Evolutionary conservation across 148 eudicot species (phyloP).

Genomic region (Camellia granthamiana): DNA sequence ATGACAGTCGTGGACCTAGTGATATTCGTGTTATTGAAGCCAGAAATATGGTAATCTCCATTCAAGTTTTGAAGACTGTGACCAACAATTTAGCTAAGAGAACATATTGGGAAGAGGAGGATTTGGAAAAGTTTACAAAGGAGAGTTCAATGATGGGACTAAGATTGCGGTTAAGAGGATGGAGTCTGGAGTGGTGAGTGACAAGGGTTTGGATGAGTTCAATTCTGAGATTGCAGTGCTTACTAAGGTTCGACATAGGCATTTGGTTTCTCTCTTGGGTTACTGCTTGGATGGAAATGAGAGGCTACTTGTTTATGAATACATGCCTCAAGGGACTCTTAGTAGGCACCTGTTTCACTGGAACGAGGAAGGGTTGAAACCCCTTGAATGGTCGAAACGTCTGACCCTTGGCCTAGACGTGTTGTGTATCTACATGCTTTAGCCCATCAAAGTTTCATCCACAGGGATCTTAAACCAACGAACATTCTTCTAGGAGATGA

Average conservation of each 20-base stretch:
- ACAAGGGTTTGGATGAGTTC: conserved; percentile 58
- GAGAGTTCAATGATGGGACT: conserved; percentile 59
- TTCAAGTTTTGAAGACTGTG: conserved; percentile 44
- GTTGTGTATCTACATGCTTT: conserved; percentile 42
- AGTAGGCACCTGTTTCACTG: conserved; percentile 50
- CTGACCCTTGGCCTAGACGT: conserved; percentile 37
- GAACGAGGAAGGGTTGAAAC: conserved; percentile 41
- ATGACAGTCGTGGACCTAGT: conserved; percentile 30
- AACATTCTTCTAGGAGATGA: conserved; percentile 46
- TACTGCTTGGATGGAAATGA: conserved; percentile 58
- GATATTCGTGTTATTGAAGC: conserved; percentile 46
- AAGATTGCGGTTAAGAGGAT: conserved; percentile 62
- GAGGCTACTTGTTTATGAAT: conserved; percentile 67
- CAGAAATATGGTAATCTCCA: conserved; percentile 45
- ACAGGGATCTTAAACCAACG: conserved; percentile 46
- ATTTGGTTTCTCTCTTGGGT: conserved; percentile 57
- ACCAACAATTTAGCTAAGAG: conserved; percentile 46
- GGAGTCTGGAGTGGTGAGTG: conserved; percentile 46
- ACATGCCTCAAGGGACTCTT: conserved; percentile 64
- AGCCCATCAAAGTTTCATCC: conserved; percentile 45
- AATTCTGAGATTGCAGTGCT: conserved; percentile 61
- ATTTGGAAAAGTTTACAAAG: conserved; percentile 62
- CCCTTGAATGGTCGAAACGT: conserved; percentile 38
- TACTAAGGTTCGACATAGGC: conserved; percentile 61
- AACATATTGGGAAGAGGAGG: conserved; percentile 58